Evolutionary conservation across 1,284 basidiomycete species (phyloP).

Genomic region (Sanghuangporus baumii): DNA sequence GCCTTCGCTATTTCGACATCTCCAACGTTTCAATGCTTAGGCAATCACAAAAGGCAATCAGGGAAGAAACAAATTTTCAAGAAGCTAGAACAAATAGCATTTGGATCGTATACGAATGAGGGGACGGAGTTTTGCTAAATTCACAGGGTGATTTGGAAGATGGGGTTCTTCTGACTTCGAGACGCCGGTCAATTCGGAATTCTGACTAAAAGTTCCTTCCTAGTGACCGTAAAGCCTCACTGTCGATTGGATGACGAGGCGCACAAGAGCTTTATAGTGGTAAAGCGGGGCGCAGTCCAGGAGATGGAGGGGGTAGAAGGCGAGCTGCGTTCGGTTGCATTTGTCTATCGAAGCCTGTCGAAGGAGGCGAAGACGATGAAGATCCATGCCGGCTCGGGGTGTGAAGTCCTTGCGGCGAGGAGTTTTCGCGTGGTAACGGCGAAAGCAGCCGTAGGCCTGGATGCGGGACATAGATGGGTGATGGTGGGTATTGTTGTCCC

Average conservation of each 20-base stretch:
- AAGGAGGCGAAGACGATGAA: not conserved
- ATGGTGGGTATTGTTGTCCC: constrained; percentile 26
- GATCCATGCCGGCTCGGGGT: not conserved
- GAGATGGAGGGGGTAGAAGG: constrained; percentile 7
- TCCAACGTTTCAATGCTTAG: not conserved
- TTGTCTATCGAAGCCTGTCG: not conserved
- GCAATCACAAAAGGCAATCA: not conserved
- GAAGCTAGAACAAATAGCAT: not conserved
- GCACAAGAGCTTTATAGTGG: constrained; percentile 21
- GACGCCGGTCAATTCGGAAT: constrained; percentile 7
- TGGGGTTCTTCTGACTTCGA: not conserved
- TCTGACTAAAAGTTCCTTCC: constrained; percentile 14
- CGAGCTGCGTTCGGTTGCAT: constrained; percentile 11
- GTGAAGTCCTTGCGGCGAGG: constrained; percentile 4
- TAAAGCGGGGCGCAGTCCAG: constrained; percentile 7
- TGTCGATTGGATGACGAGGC: constrained; percentile 31
- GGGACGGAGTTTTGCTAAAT: not conserved
- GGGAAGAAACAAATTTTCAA: not conserved
- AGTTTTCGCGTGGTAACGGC: constrained; percentile 12
- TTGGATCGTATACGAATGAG: not conserved
- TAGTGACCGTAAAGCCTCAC: constrained; percentile 28
- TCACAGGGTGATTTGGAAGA: not conserved
- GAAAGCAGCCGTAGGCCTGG: constrained; percentile 12
- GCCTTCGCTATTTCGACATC: too few relatives aligned
- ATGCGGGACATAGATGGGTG: constrained; percentile 21